These are phyloP conservation scores for Silene conica DNA, from an alignment of 148 eudicot species.

Conservation along the genomic window DNA sequence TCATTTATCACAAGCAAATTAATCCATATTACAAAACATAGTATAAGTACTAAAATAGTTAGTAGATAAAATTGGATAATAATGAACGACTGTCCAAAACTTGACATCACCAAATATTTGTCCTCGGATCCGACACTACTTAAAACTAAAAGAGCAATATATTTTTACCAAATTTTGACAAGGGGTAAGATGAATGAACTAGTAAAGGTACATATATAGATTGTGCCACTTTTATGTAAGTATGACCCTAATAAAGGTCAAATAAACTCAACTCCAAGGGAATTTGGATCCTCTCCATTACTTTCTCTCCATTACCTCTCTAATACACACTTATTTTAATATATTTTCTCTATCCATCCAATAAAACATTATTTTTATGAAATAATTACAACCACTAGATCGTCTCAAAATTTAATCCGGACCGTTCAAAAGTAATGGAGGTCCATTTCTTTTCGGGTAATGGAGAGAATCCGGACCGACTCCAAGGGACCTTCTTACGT, in stretches of 20 bases:
- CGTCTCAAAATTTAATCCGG: no score
- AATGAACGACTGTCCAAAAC: neutral
- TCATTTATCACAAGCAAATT: neutral
- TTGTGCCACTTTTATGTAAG: neutral
- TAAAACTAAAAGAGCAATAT: neutral
- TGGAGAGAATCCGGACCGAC: no score
- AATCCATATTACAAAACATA: neutral
- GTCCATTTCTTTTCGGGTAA: no score
- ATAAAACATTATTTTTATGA: no score
- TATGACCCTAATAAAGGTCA: neutral
- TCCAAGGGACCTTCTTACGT: no score
- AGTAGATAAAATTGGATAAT: neutral
- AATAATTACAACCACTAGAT: no score
- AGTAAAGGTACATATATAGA: neutral
- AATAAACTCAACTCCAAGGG: neutral
- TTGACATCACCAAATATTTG: neutral
- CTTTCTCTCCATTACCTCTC: no score
- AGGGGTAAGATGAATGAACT: neutral
- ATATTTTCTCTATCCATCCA: no score
- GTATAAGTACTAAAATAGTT: neutral
- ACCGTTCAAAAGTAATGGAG: no score
- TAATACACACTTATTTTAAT: no score
- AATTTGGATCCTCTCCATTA: no score
- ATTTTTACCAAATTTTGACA: neutral
- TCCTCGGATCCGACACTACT: neutral